Percentiles rank a stretch among this genome's conserved stretches.
Conservation (phyloP, 352 stramenopile species). For the Phytophthora nicotianae region DNA sequence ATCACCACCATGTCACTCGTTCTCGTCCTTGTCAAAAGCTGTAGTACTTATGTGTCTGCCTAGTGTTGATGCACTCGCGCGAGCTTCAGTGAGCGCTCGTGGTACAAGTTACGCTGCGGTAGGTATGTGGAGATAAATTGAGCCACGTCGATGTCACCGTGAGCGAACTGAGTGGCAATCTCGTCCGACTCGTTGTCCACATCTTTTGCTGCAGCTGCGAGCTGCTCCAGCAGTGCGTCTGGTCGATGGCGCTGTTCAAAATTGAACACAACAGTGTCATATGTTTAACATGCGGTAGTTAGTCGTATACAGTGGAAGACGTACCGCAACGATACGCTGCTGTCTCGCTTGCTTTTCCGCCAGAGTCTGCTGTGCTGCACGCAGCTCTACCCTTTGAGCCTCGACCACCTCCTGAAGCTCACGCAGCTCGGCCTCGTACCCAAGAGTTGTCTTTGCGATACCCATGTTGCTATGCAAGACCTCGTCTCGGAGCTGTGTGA, state of each 20-base stretch:
- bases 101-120: slow-evolving; percentile 71
- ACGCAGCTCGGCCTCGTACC: slow-evolving; percentile 55
- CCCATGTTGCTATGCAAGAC: slow-evolving; percentile 81
- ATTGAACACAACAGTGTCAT: slow-evolving; percentile 6
- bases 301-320: slow-evolving; percentile 2
- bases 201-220: slow-evolving; percentile 59
- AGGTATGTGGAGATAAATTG: slow-evolving; percentile 74
- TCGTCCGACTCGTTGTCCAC: slow-evolving; percentile 76
- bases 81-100: slow-evolving; percentile 80
- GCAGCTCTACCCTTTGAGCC: slow-evolving; percentile 50
- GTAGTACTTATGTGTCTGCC: not conserved
- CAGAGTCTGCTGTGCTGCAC: slow-evolving; percentile 56
- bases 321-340: slow-evolving; percentile 70
- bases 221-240: slow-evolving; percentile 73
- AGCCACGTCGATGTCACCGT: slow-evolving; percentile 73
- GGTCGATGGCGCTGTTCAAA: slow-evolving; percentile 64
- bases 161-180: slow-evolving; percentile 69
- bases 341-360: slow-evolving; percentile 75
- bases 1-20: not conserved
- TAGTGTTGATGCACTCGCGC: slow-evolving; percentile 71
- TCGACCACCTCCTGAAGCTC: slow-evolving; percentile 61
- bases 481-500: slow-evolving; percentile 73
- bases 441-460: slow-evolving; percentile 73
- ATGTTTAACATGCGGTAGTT: not conserved
- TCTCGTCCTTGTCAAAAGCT: slow-evolving; percentile 2